phyloP scores from a whole-genome alignment of 768 basidiomycete species.

The Boletus edulis region DNA sequence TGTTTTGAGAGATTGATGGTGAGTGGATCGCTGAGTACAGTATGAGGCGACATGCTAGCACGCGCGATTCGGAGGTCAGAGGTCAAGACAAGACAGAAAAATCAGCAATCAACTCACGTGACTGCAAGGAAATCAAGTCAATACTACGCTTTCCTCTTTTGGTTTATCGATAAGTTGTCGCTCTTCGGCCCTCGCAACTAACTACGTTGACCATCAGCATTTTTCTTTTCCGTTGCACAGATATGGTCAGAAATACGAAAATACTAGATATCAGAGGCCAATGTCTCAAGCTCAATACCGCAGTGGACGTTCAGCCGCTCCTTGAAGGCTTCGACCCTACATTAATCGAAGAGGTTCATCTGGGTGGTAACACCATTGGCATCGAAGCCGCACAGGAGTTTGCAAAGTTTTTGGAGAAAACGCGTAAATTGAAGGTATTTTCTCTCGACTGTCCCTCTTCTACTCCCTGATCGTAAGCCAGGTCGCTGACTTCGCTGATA shows the following conservation, averaged over 20 bases:
- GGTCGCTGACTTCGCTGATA: constrained; percentile 96
- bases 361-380: constrained; percentile 94
- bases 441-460: background rate
- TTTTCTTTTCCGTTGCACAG: background rate
- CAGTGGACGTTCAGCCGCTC: constrained; percentile 72
- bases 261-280: constrained; percentile 30
- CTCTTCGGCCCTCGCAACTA: background rate
- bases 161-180: constrained; percentile 18
- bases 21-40: constrained; percentile 50
- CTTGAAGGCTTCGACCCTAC: constrained; percentile 63
- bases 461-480: constrained; percentile 32
- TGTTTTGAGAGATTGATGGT: constrained; percentile 57
- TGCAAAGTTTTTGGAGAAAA: constrained; percentile 71
- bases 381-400: constrained; percentile 86
- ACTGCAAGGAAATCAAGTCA: constrained; percentile 8
- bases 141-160: constrained; percentile 10
- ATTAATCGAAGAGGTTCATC: constrained; percentile 80
- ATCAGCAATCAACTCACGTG: constrained; percentile 21
- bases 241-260: constrained; percentile 19
- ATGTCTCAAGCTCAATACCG: constrained; percentile 72
- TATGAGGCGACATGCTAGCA: constrained; percentile 8
- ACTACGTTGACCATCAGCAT: background rate
- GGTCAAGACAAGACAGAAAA: constrained; percentile 1
- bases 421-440: constrained; percentile 65
- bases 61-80: no score